Conservation (phyloP, 805 yeast species). For the Helenozyma rhizophorensis region DNA sequence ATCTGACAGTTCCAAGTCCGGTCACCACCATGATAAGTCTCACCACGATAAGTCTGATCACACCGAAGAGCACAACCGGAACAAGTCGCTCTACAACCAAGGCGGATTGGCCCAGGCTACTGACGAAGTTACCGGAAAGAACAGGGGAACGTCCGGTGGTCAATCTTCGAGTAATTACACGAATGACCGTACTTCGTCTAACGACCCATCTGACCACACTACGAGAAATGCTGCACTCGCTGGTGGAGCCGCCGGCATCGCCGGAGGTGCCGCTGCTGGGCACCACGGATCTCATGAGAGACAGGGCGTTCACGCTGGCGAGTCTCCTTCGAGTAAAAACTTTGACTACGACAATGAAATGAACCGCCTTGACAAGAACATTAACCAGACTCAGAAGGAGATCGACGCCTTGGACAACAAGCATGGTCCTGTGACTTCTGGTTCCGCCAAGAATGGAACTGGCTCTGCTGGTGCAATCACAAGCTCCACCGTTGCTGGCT, state of each 20-base stretch:
- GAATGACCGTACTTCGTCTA: no score
- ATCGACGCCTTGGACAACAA: constrained; percentile 13
- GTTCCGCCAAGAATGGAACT: neutral
- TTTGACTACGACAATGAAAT: constrained; percentile 22
- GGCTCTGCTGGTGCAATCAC: neutral
- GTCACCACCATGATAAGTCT: neutral
- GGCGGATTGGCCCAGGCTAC: constrained; percentile 22
- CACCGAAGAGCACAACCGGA: constrained; percentile 20
- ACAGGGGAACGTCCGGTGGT: neutral
- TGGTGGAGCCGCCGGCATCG: neutral
- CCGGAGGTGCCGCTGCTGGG: neutral
- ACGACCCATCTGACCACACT: no score
- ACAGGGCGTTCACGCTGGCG: constrained; percentile 4
- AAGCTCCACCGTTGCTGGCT: neutral
- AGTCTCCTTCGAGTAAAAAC: constrained; percentile 13
- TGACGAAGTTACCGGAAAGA: constrained; percentile 8
- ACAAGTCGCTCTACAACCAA: constrained; percentile 30
- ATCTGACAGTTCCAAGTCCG: constrained; percentile 2
- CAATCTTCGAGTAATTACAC: neutral
- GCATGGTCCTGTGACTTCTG: neutral
- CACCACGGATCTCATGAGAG: no score
- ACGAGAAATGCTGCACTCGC: no score
- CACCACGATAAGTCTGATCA: constrained; percentile 14
- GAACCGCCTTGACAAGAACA: constrained; percentile 20
- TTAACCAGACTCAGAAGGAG: constrained; percentile 22